phyloP scores from a whole-genome alignment of 1,284 basidiomycete genomes.

The Cutaneotrichosporon sp. region DNA sequence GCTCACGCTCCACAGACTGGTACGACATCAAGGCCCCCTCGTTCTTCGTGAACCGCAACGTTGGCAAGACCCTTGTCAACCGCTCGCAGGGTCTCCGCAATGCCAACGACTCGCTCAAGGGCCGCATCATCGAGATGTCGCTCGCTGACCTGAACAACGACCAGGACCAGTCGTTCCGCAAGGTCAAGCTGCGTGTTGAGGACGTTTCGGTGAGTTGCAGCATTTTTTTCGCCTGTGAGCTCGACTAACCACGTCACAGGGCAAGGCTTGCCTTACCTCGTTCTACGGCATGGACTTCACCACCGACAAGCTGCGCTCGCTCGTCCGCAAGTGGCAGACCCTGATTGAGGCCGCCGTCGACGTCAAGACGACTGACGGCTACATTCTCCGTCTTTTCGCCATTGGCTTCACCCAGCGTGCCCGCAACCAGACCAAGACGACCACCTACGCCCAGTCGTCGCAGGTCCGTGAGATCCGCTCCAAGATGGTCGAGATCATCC shows the following conservation, averaged over 20 bases:
- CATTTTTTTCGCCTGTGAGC: background rate
- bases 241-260: conserved; percentile 55
- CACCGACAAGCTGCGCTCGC: conserved; percentile 98
- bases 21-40: conserved; percentile 99
- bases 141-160: conserved; percentile 99
- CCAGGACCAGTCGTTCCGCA: conserved; percentile 99
- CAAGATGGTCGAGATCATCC: conserved; percentile 99
- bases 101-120: conserved; percentile 97
- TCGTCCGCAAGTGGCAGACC: conserved; percentile 99
- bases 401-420: conserved; percentile 99
- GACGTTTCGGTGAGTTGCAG: conserved; percentile 58
- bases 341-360: conserved; percentile 99
- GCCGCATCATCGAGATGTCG: conserved; percentile 93
- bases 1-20: conserved; percentile 72
- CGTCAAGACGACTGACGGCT: conserved; percentile 98
- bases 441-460: conserved; percentile 92
- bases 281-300: conserved; percentile 99
- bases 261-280: conserved; percentile 98
- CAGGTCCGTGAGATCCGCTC: conserved; percentile 97
- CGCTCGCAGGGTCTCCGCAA: conserved; percentile 98
- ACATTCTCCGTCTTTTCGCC: conserved; percentile 97
- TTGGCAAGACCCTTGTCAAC: conserved; percentile 99
- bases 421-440: conserved; percentile 96
- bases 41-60: conserved; percentile 93
- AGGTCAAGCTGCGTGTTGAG: conserved; percentile 97